Evolutionary conservation across 352 stramenopile species (phyloP), one percentile per base, ranked within the genome.

Genomic region (Pythium phragmiticola): DNA sequence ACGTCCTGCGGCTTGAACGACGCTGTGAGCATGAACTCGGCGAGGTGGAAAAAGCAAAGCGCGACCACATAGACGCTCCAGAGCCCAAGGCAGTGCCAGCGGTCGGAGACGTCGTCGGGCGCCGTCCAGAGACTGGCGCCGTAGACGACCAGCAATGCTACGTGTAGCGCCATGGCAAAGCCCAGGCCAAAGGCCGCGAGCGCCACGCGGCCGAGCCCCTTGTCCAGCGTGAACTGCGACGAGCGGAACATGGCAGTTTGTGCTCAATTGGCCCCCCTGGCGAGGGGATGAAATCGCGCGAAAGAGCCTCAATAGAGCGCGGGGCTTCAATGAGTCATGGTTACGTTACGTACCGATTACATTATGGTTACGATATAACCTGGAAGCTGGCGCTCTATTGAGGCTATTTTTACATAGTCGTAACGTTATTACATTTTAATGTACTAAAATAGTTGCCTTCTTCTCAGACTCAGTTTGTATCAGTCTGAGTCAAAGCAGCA

Each of bases 1-100:
- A 92, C 83, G 51, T 77, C 84, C 21, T 73, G 49, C 0, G 87
- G 86, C n/a, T 88, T 88, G 60, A 89, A 96, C 19, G 77, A 82
- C 8, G 85, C 85, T 9, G 87, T 95, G 47, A 90, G 65, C 68
- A 94, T 65, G 61, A 94, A 95, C 74, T 96, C 88, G 60, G 84
- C 77, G 39, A 94, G 57, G 60, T 96, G 88, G 65, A 95, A 96
- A 57, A 92, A 87, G 28, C 75, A 79, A 30, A 96, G 75, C 53
- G 82, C 83, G 34, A 94, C 55, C 30, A 78, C 71, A 64, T 96
- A 96, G 23, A 89, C 71, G 60, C 70, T 68, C 88, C 88, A 96
- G 61, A 83, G 80, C 61, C 73, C 75, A 36, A 84, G 49, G 48
- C 81, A 88, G 26, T 68, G 62, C 80, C 82, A 90, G 54, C 66